These are phyloP conservation scores for Heliosperma pusillum DNA, from an alignment of 148 eudicot genomes.

Conservation along the genomic window DNA sequence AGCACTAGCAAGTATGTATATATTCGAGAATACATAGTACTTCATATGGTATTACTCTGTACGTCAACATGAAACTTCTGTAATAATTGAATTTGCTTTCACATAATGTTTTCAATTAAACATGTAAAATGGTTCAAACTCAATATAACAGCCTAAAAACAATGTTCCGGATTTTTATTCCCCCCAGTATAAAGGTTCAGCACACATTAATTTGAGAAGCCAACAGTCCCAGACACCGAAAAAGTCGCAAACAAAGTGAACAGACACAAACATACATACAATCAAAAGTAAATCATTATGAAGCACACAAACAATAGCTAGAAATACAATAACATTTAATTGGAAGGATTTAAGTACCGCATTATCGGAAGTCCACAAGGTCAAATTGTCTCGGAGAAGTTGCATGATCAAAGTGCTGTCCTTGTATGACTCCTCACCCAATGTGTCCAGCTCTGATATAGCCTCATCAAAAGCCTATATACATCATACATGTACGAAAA, in stretches of 20 bases:
- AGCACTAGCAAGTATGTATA: neutral
- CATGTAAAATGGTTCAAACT: neutral
- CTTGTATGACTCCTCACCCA: conserved; percentile 82
- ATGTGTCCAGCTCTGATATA: conserved; percentile 70
- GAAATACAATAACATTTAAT: neutral
- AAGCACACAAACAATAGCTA: neutral
- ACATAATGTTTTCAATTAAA: too few relatives aligned
- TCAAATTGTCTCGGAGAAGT: conserved; percentile 73
- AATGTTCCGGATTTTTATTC: neutral
- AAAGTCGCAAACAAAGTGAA: neutral
- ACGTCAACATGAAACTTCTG: too few relatives aligned
- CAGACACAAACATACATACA: neutral
- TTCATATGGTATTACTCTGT: too few relatives aligned
- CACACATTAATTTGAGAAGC: neutral
- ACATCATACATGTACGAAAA: neutral
- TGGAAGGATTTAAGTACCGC: conserved; percentile 31
- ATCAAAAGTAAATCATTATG: neutral
- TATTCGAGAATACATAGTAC: neutral
- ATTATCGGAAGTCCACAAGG: conserved; percentile 77
- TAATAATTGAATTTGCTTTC: too few relatives aligned
- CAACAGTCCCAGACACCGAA: neutral
- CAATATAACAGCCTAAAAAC: neutral
- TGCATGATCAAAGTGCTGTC: conserved; percentile 89
- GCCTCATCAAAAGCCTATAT: conserved; percentile 71
- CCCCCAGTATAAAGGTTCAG: too few relatives aligned